Percentiles rank a stretch among this genome's conserved stretches.
phyloP scores from a whole-genome alignment of 2,329 filamentous ascomycete species.

The Amauroascus verrucosus region DNA sequence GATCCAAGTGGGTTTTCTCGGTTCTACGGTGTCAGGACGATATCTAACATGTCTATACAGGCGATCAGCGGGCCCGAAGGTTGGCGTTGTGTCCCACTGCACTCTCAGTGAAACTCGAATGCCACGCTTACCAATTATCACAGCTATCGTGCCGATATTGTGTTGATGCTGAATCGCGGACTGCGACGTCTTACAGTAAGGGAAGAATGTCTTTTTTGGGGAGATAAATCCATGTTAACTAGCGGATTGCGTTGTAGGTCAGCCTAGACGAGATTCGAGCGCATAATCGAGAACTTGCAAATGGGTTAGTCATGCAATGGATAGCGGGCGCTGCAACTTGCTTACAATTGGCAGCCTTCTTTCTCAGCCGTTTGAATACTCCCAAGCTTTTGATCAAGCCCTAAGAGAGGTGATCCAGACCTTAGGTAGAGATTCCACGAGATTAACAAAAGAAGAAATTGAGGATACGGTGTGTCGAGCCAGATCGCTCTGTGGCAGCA shows the following conservation, averaged over 20 bases:
- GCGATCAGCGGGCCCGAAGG: constrained; percentile 48
- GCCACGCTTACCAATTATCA: constrained; percentile 41
- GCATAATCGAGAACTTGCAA: constrained; percentile 73
- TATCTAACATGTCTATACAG: constrained; percentile 28
- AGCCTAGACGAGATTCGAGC: constrained; percentile 85
- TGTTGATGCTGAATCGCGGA: constrained; percentile 58
- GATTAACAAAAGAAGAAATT: constrained; percentile 51
- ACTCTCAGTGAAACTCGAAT: not conserved
- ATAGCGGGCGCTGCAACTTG: not conserved
- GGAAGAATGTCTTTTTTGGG: not conserved
- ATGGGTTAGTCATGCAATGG: constrained; percentile 39
- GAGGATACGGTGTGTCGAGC: constrained; percentile 54
- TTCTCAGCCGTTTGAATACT: constrained; percentile 77
- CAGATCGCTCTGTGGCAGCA: not conserved
- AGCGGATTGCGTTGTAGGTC: constrained; percentile 36
- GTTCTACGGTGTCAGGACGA: not conserved
- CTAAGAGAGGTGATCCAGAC: constrained; percentile 81
- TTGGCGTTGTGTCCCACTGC: constrained; percentile 22
- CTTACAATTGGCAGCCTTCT: constrained; percentile 46
- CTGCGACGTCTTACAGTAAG: constrained; percentile 47
- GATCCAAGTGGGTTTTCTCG: constrained; percentile 64
- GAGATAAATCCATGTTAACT: not conserved
- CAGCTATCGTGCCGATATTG: constrained; percentile 85
- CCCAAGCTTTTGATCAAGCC: constrained; percentile 77
- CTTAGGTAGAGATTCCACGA: constrained; percentile 59